A percentile compares a stretch with the other conserved stretches of the same genome.
Conservation (phyloP, 176 grass and related monocot species). For the Melocanna baccifera region DNA sequence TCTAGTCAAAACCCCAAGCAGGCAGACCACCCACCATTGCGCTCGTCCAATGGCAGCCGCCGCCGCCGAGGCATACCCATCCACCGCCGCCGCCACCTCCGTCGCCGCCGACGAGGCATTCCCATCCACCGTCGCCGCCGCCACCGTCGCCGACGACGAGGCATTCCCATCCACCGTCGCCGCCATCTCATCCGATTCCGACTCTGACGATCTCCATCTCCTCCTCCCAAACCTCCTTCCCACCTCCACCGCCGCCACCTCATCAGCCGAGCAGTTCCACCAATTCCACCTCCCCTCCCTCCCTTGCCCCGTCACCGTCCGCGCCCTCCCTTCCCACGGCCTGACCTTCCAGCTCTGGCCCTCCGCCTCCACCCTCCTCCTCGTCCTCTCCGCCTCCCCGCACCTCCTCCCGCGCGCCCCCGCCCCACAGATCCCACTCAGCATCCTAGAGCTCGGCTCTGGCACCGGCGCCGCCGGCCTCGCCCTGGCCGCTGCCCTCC, state of each 20-base stretch:
- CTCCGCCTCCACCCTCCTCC: slow-evolving; percentile 67
- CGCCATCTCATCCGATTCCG: slow-evolving; percentile 7
- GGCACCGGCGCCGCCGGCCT: slow-evolving; percentile 68
- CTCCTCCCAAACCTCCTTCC: slow-evolving; percentile 19
- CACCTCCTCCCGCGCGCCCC: slow-evolving; percentile 34
- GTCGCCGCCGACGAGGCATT: background rate
- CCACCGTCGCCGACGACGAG: background rate
- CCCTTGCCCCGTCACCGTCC: slow-evolving; percentile 39
- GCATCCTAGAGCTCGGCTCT: slow-evolving; percentile 83
- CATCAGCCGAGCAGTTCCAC: slow-evolving; percentile 35
- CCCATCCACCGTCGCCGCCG: background rate
- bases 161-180: background rate
- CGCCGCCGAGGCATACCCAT: too few relatives aligned
- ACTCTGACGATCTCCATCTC: slow-evolving; percentile 11
- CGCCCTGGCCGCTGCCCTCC: background rate
- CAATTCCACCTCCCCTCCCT: slow-evolving; percentile 44
- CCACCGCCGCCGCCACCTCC: too few relatives aligned
- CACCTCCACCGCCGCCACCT: background rate
- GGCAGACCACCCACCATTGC: background rate
- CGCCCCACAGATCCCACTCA: slow-evolving; percentile 24
- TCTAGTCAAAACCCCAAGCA: too few relatives aligned
- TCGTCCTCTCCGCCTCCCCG: slow-evolving; percentile 28
- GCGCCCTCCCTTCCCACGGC: slow-evolving; percentile 62
- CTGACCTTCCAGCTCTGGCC: slow-evolving; percentile 99
- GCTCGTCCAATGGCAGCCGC: background rate